phyloP scores from a whole-genome alignment of 768 basidiomycete species.

The Dacryopinax spathularia region DNA sequence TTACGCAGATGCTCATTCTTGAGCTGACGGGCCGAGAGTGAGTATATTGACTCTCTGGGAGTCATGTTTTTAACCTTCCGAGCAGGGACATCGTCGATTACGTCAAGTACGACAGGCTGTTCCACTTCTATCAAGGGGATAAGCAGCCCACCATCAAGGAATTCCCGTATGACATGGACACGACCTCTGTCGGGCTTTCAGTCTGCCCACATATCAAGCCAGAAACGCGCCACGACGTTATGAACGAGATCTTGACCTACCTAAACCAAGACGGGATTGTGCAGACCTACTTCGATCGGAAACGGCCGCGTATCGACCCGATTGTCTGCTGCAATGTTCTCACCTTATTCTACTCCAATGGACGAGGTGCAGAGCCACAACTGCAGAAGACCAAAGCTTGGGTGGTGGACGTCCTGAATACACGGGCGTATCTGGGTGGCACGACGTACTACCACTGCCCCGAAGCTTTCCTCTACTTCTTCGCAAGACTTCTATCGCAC shows the following conservation, averaged over 20 bases:
- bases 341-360: conserved; percentile 36
- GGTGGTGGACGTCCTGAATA: conserved; percentile 35
- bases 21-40: conserved; percentile 38
- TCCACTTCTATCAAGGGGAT: conserved; percentile 43
- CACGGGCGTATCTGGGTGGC: conserved; percentile 41
- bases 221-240: conserved; percentile 28
- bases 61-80: conserved; percentile 16
- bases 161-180: conserved; percentile 45
- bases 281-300: conserved; percentile 22
- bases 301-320: conserved; percentile 25
- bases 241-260: conserved; percentile 46
- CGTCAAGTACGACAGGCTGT: conserved; percentile 28
- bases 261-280: conserved; percentile 38
- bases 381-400: conserved; percentile 34
- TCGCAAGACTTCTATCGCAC: conserved; percentile 31
- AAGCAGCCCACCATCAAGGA: conserved; percentile 35
- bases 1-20: conserved; percentile 43
- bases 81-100: conserved; percentile 13
- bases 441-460: conserved; percentile 41
- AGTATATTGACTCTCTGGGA: conserved; percentile 9
- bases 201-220: conserved; percentile 24
- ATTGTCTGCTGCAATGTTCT: conserved; percentile 40
- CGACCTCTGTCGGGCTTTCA: conserved; percentile 40
- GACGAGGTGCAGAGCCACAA: conserved; percentile 30
- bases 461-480: conserved; percentile 41